Base-by-base conservation (phyloP, 1,284 basidiomycete genomes). In the Thelephora terrestris region DNA sequence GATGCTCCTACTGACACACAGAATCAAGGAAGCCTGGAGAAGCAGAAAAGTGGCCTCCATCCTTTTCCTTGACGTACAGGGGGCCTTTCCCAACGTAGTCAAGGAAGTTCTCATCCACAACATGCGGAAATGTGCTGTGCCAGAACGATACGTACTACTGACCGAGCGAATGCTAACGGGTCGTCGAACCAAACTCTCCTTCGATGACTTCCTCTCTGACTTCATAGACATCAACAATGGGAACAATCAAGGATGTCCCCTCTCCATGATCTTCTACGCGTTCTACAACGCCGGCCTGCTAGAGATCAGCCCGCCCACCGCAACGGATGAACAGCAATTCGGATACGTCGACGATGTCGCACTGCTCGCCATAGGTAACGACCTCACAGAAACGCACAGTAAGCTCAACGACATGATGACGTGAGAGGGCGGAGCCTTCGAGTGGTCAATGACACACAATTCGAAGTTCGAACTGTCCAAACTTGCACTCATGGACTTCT, bases 11-110 rank as follows among this genome's bases (percentile, higher is more conserved):
- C 50, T 71, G 1, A 57, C 53, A 7, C 56, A 60, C 10, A 58
- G 43, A 1, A 52, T 65, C 37, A 66, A 64, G 45, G 56, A 66
- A 23, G 61, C 67, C 9, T 71, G 67, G 69, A 46, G 62, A 0
- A 34, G 40, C 34, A 50, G 54, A 0, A 53, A 67, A 18, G 68
- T 67, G 1, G 66, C 58, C 0, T 57, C 61, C 0, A 55, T 58
- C 0, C 49, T 72, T 0, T 68, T 69, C 49, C 58, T 71, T 2
- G 68, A 73, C 51, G 59, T 73, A 16, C 61, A 69, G 53, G 65
- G 61, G 0, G 68, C 69, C 0, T 73, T 71, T 55, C 69, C 65
- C 0, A 70, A 60, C 23, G 59, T 56, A 0, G 55, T 58, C 1
- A 53, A 58, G 0, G 53, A 60, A 1, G 35, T 56, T 0, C 63